These are phyloP conservation scores for Fusarium compactum DNA, from an alignment of 2,329 filamentous ascomycete species.

Conservation along the genomic window DNA sequence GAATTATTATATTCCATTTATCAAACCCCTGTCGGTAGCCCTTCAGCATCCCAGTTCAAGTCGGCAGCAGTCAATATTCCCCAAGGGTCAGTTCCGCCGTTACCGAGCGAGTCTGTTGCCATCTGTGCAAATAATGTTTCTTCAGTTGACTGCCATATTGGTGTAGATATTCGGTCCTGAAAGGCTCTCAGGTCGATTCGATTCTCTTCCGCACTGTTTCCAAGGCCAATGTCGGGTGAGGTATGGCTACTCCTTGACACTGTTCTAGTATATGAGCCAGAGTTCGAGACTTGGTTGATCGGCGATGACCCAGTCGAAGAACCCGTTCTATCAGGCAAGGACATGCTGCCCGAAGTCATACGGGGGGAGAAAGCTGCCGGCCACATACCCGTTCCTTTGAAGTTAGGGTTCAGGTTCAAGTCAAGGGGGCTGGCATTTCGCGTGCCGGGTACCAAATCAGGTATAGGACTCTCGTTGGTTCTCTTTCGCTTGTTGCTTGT, in stretches of 20 bases:
- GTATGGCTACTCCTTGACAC: conserved; percentile 49
- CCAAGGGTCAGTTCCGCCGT: conserved; percentile 47
- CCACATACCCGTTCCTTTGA: conserved; percentile 15
- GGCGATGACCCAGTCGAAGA: conserved; percentile 52
- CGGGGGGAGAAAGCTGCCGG: conserved; percentile 21
- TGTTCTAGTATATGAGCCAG: conserved; percentile 38
- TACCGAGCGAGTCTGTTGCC: conserved; percentile 36
- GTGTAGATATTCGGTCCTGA: conserved; percentile 49
- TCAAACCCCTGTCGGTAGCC: conserved; percentile 19
- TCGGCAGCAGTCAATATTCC: conserved; percentile 47
- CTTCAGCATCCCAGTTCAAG: conserved; percentile 42
- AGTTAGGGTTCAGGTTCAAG: conserved; percentile 10
- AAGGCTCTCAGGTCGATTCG: conserved; percentile 51
- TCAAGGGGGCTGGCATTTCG: neutral
- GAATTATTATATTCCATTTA: neutral
- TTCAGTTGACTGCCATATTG: conserved; percentile 50
- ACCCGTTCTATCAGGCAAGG: conserved; percentile 51
- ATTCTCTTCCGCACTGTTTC: conserved; percentile 54
- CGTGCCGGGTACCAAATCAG: conserved; percentile 23
- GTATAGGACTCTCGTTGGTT: conserved; percentile 44
- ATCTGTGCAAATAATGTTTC: conserved; percentile 49
- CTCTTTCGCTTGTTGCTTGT: conserved; percentile 52
- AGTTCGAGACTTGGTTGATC: conserved; percentile 38
- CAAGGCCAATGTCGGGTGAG: conserved; percentile 50
- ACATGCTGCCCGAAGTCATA: conserved; percentile 20